Evolutionary conservation across 352 stramenopile genomes (phyloP).

Genomic region (Globisporangium recalcitrans): DNA sequence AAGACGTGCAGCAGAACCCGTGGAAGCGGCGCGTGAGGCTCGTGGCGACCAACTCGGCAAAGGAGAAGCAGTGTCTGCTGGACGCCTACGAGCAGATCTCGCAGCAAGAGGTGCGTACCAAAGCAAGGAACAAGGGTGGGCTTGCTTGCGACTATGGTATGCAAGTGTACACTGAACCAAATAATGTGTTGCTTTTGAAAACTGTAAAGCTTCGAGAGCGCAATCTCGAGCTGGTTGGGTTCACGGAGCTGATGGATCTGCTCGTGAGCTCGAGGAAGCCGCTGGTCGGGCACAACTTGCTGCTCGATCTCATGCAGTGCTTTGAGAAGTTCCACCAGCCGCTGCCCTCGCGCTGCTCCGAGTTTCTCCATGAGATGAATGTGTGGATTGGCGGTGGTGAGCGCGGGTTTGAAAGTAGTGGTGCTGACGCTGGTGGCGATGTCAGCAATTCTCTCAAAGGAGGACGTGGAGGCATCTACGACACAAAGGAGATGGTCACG

Average conservation of each 20-base stretch:
- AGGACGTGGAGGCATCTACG: slow-evolving; percentile 36
- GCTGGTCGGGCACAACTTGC: slow-evolving; percentile 73
- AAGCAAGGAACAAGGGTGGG: background rate
- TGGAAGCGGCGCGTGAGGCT: slow-evolving; percentile 67
- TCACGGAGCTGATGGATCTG: slow-evolving; percentile 59
- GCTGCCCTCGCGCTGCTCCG: slow-evolving; percentile 43
- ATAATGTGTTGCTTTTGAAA: background rate
- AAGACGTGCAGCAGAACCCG: slow-evolving; percentile 27
- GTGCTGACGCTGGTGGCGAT: background rate
- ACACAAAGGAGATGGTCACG: slow-evolving; percentile 71
- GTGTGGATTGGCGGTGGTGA: slow-evolving; percentile 39
- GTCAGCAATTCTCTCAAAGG: background rate
- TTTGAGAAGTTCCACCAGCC: slow-evolving; percentile 72
- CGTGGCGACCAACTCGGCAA: slow-evolving; percentile 21
- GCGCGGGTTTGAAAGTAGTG: no score
- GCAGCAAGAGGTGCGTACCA: slow-evolving; percentile 18
- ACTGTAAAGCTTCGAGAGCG: slow-evolving; percentile 23
- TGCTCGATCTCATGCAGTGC: slow-evolving; percentile 79
- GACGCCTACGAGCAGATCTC: slow-evolving; percentile 26
- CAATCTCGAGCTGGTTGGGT: slow-evolving; percentile 56
- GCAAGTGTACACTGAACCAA: background rate
- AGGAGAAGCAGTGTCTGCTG: slow-evolving; percentile 29
- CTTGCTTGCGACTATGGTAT: background rate
- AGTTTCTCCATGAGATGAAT: slow-evolving; percentile 53
- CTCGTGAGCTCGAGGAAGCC: slow-evolving; percentile 40